These are phyloP conservation scores for Lagerstroemia speciosa DNA, from an alignment of 345 rosid genomes.

Conservation along the genomic window DNA sequence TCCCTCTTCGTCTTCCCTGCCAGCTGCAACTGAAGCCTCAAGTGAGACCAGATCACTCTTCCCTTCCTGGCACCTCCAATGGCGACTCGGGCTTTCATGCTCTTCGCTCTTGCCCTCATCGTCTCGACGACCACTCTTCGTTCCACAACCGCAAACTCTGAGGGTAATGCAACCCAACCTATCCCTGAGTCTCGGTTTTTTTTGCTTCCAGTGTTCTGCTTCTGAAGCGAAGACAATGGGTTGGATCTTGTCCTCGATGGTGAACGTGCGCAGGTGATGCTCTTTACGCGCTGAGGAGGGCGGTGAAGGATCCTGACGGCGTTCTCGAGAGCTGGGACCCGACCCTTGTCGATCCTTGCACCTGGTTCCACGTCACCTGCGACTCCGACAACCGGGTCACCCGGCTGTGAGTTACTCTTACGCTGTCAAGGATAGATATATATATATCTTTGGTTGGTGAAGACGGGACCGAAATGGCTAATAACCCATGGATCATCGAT, in stretches of 20 bases:
- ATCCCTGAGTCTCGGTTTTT: neutral
- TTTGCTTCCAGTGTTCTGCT: neutral
- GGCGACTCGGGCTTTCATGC: constrained; percentile 21
- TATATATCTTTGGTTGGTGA: no score
- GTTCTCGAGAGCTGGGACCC: constrained; percentile 77
- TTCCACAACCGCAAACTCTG: constrained; percentile 33
- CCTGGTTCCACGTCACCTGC: constrained; percentile 77
- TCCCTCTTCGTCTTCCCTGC: neutral
- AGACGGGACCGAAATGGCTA: neutral
- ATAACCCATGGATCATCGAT: neutral
- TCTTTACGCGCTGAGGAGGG: constrained; percentile 49
- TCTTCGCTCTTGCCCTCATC: constrained; percentile 10
- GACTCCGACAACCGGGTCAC: constrained; percentile 50
- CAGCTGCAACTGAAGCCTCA: neutral
- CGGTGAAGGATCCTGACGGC: constrained; percentile 56
- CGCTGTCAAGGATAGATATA: neutral
- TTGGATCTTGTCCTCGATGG: neutral
- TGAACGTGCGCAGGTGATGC: constrained; percentile 50
- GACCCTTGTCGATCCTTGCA: constrained; percentile 65
- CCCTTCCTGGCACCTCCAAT: constrained; percentile 3
- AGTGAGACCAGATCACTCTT: neutral
- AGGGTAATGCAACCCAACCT: constrained; percentile 22
- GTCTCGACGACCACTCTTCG: constrained; percentile 4
- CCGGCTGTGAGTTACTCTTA: constrained; percentile 37
- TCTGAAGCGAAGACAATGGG: neutral